Conservation (phyloP, 805 yeast genomes). For the Yamadazyma endophytica region DNA sequence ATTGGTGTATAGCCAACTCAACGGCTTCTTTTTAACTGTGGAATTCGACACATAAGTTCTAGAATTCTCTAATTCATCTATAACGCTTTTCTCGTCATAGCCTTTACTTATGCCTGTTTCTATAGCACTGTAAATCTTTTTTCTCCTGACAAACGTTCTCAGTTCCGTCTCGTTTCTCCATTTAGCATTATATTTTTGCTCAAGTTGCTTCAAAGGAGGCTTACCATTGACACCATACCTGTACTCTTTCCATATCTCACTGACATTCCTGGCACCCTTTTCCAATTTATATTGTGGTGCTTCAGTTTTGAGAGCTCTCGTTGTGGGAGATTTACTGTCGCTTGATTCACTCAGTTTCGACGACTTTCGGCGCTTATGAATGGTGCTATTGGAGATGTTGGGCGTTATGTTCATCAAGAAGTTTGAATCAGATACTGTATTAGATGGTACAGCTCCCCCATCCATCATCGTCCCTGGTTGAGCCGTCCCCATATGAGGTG, state of each 20-base stretch:
- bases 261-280: constrained; percentile 31
- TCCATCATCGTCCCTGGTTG: too few species aligned
- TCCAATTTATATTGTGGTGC: constrained; percentile 22
- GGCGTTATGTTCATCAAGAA: too few species aligned
- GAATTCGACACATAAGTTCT: constrained; percentile 41
- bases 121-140: constrained; percentile 52
- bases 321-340: constrained; percentile 4
- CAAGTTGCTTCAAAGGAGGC: constrained; percentile 49
- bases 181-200: constrained; percentile 44
- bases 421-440: too few species aligned
- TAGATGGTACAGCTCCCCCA: too few species aligned
- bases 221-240: constrained; percentile 48
- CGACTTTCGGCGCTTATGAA: constrained; percentile 7
- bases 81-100: constrained; percentile 36
- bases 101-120: constrained; percentile 47
- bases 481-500: too few species aligned
- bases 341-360: constrained; percentile 7
- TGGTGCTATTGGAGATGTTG: too few species aligned
- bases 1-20: constrained; percentile 26
- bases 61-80: constrained; percentile 43
- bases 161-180: constrained; percentile 57
- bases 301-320: constrained; percentile 3
- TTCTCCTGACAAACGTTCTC: constrained; percentile 50
- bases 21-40: constrained; percentile 27
- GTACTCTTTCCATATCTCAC: constrained; percentile 57